phyloP scores from a whole-genome alignment of 495 filamentous ascomycete species.

The Xeromyces bisporus region DNA sequence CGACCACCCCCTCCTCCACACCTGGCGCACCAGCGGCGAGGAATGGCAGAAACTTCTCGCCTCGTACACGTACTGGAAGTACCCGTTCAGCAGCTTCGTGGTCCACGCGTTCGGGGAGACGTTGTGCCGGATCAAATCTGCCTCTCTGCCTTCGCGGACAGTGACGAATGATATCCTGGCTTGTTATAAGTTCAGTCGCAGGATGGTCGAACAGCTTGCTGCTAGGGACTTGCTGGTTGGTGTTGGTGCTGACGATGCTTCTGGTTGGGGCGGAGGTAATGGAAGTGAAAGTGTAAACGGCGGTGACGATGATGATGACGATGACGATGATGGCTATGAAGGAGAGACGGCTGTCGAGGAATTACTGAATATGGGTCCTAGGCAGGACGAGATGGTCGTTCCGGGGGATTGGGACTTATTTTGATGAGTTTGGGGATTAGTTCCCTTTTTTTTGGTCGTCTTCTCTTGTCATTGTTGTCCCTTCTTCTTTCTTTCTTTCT shows the following conservation, averaged over 20 bases:
- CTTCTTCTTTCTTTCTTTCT: too few relatives aligned
- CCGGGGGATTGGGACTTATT: slow-evolving; percentile 1
- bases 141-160: background rate
- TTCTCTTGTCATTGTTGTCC: too few relatives aligned
- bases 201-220: background rate
- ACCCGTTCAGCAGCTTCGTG: background rate
- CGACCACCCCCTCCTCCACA: background rate
- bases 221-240: background rate
- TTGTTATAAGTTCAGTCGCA: background rate
- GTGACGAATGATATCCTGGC: background rate
- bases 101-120: background rate
- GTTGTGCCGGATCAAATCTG: background rate
- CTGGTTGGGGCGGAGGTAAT: background rate
- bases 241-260: background rate
- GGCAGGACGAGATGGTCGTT: slow-evolving; percentile 8
- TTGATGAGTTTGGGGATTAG: too few relatives aligned
- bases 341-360: slow-evolving; percentile 19
- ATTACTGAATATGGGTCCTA: slow-evolving; percentile 6
- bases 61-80: background rate
- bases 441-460: too few relatives aligned
- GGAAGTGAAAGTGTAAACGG: too few relatives aligned
- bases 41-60: background rate
- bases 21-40: background rate
- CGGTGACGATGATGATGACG: slow-evolving; percentile 3
- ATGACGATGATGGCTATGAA: slow-evolving; percentile 14